Percentiles rank a stretch among this genome's conserved stretches.
Conservation (phyloP, 2,329 filamentous ascomycete genomes). For the Stemphylium vesicarium region DNA sequence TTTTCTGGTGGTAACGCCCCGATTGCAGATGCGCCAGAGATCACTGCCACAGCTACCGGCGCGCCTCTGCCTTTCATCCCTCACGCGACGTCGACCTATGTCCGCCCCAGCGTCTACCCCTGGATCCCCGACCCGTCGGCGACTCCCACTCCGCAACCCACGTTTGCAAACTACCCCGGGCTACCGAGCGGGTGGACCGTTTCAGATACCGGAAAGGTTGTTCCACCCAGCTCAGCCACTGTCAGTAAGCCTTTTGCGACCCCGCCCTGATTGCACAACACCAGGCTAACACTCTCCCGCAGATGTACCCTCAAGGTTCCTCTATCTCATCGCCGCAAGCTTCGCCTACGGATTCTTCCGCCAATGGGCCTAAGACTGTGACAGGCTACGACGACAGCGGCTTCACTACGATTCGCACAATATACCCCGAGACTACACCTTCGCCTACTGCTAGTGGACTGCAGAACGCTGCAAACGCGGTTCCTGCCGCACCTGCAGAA, state of each 20-base stretch:
- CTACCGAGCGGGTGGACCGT: constrained; percentile 84
- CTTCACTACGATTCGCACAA: constrained; percentile 56
- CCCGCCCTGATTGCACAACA: neutral
- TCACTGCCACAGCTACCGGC: constrained; percentile 67
- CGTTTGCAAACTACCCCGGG: constrained; percentile 57
- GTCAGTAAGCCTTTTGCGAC: constrained; percentile 63
- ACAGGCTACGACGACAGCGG: constrained; percentile 58
- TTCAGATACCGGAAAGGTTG: constrained; percentile 77
- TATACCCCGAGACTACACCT: constrained; percentile 22
- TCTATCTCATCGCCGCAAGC: constrained; percentile 60
- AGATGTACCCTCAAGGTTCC: constrained; percentile 60
- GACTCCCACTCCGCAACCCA: constrained; percentile 56
- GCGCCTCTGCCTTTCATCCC: constrained; percentile 72
- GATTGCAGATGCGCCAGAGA: constrained; percentile 64
- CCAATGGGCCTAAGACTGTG: constrained; percentile 38
- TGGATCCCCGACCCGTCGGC: constrained; percentile 67
- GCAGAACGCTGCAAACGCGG: constrained; percentile 13
- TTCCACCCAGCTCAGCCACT: constrained; percentile 72
- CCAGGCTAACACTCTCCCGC: constrained; percentile 25
- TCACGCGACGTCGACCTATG: constrained; percentile 63
- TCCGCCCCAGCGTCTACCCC: constrained; percentile 56
- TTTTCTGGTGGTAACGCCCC: constrained; percentile 65
- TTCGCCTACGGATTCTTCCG: constrained; percentile 39
- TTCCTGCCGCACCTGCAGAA: constrained; percentile 15
- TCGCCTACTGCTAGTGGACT: constrained; percentile 1